A percentile compares a stretch with the other conserved stretches of the same genome.
Evolutionary conservation across 2,329 filamentous ascomycete species (phyloP).

Genomic region (Pseudogymnoascus sp.): DNA sequence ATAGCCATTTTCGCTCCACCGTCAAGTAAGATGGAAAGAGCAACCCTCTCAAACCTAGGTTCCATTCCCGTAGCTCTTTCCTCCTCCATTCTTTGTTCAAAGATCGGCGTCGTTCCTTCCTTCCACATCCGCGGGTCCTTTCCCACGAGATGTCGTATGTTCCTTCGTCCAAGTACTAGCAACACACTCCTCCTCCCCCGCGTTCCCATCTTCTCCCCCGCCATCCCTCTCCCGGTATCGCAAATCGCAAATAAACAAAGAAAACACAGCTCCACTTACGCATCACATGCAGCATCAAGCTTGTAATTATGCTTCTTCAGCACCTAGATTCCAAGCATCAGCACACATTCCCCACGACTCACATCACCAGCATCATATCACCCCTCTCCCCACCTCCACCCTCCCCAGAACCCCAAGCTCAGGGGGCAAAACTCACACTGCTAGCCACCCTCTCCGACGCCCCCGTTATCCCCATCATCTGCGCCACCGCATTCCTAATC

Average conservation of each 20-base stretch:
- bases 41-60: neutral
- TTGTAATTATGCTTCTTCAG: slow-evolving; percentile 32
- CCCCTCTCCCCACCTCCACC: neutral
- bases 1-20: neutral
- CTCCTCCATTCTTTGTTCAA: neutral
- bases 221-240: neutral
- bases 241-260: slow-evolving; percentile 1
- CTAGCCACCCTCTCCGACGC: slow-evolving; percentile 24
- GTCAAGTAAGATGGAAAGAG: neutral
- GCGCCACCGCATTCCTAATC: slow-evolving; percentile 20
- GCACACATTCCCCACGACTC: neutral
- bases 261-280: slow-evolving; percentile 27
- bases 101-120: neutral
- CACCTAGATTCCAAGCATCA: slow-evolving; percentile 21
- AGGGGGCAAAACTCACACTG: slow-evolving; percentile 18
- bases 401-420: neutral
- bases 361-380: neutral
- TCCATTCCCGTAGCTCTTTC: neutral
- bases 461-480: slow-evolving; percentile 29
- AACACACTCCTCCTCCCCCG: neutral
- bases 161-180: neutral
- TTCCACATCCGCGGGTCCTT: neutral
- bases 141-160: neutral
- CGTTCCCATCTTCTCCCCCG: neutral
- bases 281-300: slow-evolving; percentile 32